Percentiles rank a stretch among this genome's conserved stretches.
Evolutionary conservation across 768 basidiomycete species (phyloP).

Genomic region (Clitopilus passeckerianus): DNA sequence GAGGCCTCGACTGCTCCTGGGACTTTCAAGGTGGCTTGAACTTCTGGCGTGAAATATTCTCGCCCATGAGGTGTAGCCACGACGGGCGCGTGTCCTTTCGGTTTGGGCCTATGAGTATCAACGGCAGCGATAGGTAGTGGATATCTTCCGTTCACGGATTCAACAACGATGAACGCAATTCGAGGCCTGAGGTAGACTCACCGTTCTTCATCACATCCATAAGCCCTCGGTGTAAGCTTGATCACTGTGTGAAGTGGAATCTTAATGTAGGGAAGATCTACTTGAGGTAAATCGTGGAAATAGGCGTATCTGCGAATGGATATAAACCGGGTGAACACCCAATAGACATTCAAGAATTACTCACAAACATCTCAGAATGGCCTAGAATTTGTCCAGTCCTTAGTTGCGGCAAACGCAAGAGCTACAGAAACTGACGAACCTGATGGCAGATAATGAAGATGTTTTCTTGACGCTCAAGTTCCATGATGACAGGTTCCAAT

Average conservation of each 20-base stretch:
- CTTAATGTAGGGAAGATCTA: conserved; percentile 95
- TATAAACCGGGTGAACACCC: conserved; percentile 7
- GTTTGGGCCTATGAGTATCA: conserved; percentile 82
- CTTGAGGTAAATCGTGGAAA: conserved; percentile 89
- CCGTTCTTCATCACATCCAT: conserved; percentile 98
- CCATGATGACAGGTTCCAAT: conserved; percentile 98
- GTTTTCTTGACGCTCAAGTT: conserved; percentile 96
- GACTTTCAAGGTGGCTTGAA: neutral
- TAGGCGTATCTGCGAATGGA: conserved; percentile 76
- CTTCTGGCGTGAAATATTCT: conserved; percentile 34
- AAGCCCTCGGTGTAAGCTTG: conserved; percentile 96
- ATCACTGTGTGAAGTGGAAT: conserved; percentile 97
- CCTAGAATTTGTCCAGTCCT: conserved; percentile 26
- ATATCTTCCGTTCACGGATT: conserved; percentile 45
- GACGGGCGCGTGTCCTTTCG: conserved; percentile 31
- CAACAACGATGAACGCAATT: neutral
- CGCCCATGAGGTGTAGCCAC: conserved; percentile 31
- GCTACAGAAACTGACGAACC: conserved; percentile 26
- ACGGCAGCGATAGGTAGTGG: conserved; percentile 89
- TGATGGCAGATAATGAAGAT: conserved; percentile 97
- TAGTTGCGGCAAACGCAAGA: conserved; percentile 2
- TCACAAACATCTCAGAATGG: conserved; percentile 76
- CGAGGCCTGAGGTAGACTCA: conserved; percentile 20
- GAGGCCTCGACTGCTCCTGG: neutral
- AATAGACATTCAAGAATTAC: conserved; percentile 16